Percentiles rank a stretch among this genome's conserved stretches.
Evolutionary conservation across 2,329 filamentous ascomycete species (phyloP).

Genomic region (Ceratocystis colombiana): DNA sequence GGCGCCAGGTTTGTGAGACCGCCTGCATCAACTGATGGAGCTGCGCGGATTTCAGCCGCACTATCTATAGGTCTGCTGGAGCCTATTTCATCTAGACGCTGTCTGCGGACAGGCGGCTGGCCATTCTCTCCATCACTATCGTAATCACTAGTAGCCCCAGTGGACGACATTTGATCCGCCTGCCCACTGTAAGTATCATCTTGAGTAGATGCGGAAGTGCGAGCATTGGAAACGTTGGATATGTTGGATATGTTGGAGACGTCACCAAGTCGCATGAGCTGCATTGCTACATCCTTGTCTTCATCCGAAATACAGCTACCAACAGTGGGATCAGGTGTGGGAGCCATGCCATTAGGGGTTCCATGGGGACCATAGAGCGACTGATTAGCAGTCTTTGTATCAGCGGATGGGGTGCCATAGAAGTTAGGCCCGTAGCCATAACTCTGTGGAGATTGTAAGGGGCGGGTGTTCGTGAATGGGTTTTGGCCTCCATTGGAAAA

Average conservation of each 20-base stretch:
- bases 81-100: constrained; percentile 43
- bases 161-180: constrained; percentile 75
- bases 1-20: background rate
- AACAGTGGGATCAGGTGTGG: constrained; percentile 93
- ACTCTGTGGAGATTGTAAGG: constrained; percentile 75
- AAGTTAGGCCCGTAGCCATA: constrained; percentile 41
- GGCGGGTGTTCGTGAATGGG: constrained; percentile 65
- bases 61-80: constrained; percentile 36
- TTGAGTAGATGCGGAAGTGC: constrained; percentile 83
- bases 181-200: constrained; percentile 89
- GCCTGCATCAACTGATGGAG: constrained; percentile 16
- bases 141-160: constrained; percentile 70
- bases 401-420: constrained; percentile 41
- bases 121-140: constrained; percentile 55
- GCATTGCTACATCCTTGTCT: constrained; percentile 82
- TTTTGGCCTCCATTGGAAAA: constrained; percentile 68
- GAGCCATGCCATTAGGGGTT: constrained; percentile 48
- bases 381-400: constrained; percentile 53
- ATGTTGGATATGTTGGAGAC: constrained; percentile 62
- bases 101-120: constrained; percentile 46
- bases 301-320: constrained; percentile 96
- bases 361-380: constrained; percentile 31
- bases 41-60: background rate
- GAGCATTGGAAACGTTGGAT: constrained; percentile 84
- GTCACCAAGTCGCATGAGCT: constrained; percentile 91